phyloP scores from a whole-genome alignment of 352 stramenopile genomes.

The Globisporangium barbulae region DNA sequence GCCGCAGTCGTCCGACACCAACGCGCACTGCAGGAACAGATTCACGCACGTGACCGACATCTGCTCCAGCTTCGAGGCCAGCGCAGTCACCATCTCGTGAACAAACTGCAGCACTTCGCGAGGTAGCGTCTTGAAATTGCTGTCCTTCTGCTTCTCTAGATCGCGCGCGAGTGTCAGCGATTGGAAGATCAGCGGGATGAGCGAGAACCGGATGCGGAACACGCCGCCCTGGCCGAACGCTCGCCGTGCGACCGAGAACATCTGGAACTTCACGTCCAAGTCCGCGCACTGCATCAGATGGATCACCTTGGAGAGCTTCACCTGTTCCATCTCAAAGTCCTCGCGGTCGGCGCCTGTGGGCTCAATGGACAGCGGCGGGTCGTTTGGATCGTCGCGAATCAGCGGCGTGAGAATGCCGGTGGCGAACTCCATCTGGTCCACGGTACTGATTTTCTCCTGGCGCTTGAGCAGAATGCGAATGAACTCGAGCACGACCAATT shows the following conservation, averaged over 20 bases:
- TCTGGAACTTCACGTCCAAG: constrained; percentile 49
- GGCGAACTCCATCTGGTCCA: constrained; percentile 51
- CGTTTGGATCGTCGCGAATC: constrained; percentile 74
- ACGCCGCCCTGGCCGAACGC: constrained; percentile 84
- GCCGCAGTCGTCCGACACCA: constrained; percentile 76
- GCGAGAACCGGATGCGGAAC: constrained; percentile 87
- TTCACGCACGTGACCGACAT: constrained; percentile 83
- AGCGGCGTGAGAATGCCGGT: constrained; percentile 88
- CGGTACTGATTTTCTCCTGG: constrained; percentile 27
- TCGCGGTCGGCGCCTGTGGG: constrained; percentile 23
- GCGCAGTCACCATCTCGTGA: constrained; percentile 94
- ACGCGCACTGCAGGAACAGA: constrained; percentile 93
- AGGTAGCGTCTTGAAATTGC: constrained; percentile 45
- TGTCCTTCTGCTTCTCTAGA: constrained; percentile 22
- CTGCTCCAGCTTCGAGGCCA: constrained; percentile 80
- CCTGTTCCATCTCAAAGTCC: constrained; percentile 86
- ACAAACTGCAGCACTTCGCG: constrained; percentile 97
- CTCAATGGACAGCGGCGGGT: constrained; percentile 23
- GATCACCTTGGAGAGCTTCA: constrained; percentile 91
- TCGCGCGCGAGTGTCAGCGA: constrained; percentile 80
- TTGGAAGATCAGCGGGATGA: constrained; percentile 93
- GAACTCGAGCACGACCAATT: constrained; percentile 46
- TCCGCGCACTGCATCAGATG: constrained; percentile 90
- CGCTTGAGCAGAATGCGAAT: constrained; percentile 43
- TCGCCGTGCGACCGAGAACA: constrained; percentile 64